phyloP scores from a whole-genome alignment of 257 asterid genomes.

The Fraxinus cuspidata region DNA sequence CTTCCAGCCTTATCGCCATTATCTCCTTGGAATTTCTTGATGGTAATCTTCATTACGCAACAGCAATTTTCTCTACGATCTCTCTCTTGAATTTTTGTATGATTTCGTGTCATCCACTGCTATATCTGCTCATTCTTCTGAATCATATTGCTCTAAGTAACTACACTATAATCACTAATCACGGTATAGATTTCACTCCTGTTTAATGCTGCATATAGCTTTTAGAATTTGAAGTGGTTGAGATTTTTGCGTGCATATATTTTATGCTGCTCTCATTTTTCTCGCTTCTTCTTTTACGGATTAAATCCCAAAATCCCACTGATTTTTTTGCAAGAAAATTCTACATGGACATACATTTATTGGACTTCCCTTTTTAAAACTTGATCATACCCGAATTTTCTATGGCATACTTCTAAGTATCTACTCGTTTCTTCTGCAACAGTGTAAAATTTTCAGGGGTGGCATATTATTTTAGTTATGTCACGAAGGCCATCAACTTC shows the following conservation, averaged over 20 bases:
- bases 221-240: neutral
- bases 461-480: constrained; percentile 27
- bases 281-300: neutral
- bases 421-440: neutral
- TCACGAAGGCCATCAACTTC: constrained; percentile 42
- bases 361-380: neutral
- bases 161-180: neutral
- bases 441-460: neutral
- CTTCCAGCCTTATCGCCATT: neutral
- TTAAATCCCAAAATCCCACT: neutral
- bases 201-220: neutral
- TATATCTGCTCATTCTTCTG: neutral
- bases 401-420: neutral
- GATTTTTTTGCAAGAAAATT: neutral
- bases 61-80: neutral
- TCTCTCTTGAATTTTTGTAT: neutral
- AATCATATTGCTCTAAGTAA: neutral
- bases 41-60: neutral
- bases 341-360: neutral
- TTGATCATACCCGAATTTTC: neutral
- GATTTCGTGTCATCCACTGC: neutral
- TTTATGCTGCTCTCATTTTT: neutral
- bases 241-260: neutral
- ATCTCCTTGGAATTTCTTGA: neutral
- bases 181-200: neutral